Base-by-base conservation (phyloP, 2,329 filamentous ascomycete genomes). In the Monilinia aucupariae region DNA sequence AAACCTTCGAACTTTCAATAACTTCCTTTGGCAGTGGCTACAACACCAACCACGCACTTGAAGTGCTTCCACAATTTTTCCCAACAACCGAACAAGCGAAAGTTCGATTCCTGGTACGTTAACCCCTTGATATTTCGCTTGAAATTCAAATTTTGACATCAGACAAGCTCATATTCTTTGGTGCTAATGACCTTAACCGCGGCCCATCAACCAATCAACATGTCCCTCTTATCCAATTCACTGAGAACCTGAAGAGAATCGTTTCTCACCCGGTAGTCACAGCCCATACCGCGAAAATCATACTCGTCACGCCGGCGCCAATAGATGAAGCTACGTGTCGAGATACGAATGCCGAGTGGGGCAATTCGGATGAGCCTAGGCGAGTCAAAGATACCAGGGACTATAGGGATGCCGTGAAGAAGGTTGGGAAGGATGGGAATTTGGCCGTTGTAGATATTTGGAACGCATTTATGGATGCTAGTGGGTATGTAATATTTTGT, bases 161-260 rank as follows among this genome's bases (percentile, higher is more conserved):
- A 17, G 25, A 32, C 37, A 9, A 71, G 69, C 65, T 75, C 43
- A 78, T 96, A 64, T 88, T 96, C 70, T 86, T 97, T 65, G 93
- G 93, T 17, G 91, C 93, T 70, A 97, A 97, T 73, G 93, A 97
- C 74, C 88, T 92, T 3, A 86, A 86, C 59, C 75, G 93, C 2
- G 65, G 68, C 7, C 82, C 84, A 1, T 77, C 83, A 47, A 79
- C 81, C 3, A 79, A 79, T 1, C 93, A 97, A 75, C 85, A 91
- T 73, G 83, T 97, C 7, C 84, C 90, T 0, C 75, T 96, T 22
- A 81, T 85, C 0, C 77, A 85, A 64, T 97, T 91, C 78, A 85
- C 84, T 73, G 76, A 81, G 58, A 94, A 96, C 71, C 76, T 96
- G 48, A 79, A 75, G 66, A 78, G 78, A 41, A 90, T 97, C 67